Percentiles rank a stretch among this genome's conserved stretches.
These are phyloP conservation scores for Orbilia javanica DNA, from an alignment of 2,329 filamentous ascomycete species.

Conservation along the genomic window DNA sequence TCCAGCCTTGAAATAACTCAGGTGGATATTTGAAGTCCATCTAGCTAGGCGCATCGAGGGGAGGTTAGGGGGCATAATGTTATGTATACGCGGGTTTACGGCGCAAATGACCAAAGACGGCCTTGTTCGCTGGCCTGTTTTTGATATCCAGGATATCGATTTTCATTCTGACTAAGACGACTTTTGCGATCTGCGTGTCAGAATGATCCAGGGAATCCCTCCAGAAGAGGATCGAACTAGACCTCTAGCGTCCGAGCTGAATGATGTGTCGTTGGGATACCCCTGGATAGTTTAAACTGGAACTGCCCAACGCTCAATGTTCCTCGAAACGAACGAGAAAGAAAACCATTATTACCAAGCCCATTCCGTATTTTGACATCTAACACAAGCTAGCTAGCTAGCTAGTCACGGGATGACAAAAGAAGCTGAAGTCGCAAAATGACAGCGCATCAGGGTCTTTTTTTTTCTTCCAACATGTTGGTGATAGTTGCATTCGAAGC, in stretches of 20 bases:
- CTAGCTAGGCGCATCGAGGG: neutral
- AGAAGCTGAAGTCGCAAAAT: neutral
- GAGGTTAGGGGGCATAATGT: neutral
- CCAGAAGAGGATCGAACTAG: neutral
- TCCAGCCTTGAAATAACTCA: neutral
- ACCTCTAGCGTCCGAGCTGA: neutral
- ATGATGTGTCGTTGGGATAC: slow-evolving; percentile 29
- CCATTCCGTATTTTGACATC: slow-evolving; percentile 5
- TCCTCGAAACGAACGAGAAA: too few species aligned
- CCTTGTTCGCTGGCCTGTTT: neutral
- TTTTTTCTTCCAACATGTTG: too few species aligned
- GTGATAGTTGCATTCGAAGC: neutral
- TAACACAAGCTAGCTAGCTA: neutral
- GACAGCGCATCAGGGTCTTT: neutral
- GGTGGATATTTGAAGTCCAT: neutral
- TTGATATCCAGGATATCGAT: neutral
- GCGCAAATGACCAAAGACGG: neutral
- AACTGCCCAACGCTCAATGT: neutral
- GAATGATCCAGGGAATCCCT: neutral
- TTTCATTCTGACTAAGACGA: slow-evolving; percentile 2
- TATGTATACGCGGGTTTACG: neutral
- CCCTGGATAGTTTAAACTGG: slow-evolving; percentile 9
- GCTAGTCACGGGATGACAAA: neutral
- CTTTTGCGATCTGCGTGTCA: neutral
- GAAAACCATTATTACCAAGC: too few species aligned